Evolutionary conservation across 768 basidiomycete genomes (phyloP).

Genomic region (Amanita muscaria): DNA sequence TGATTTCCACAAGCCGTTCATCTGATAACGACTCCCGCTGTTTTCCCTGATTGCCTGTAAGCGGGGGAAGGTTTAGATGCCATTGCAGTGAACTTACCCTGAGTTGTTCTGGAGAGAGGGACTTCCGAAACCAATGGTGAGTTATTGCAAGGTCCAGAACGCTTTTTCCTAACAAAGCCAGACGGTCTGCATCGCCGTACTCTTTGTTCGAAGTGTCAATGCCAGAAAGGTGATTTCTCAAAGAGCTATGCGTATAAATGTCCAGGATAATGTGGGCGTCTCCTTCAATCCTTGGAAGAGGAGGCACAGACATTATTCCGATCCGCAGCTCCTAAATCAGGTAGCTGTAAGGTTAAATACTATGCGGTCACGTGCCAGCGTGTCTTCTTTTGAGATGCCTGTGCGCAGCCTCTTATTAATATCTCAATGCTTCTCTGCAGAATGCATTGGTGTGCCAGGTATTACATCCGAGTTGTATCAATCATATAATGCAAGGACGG

Average conservation of each 20-base stretch:
- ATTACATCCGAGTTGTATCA: constrained; percentile 6
- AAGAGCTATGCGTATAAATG: constrained; percentile 43
- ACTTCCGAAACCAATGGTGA: constrained; percentile 36
- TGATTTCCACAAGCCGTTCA: background rate
- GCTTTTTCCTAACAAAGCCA: constrained; percentile 47
- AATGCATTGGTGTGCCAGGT: constrained; percentile 75
- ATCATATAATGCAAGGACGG: too few species aligned
- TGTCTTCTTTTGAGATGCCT: too few species aligned
- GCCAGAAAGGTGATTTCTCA: constrained; percentile 17
- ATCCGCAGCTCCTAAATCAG: background rate
- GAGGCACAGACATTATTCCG: constrained; percentile 24
- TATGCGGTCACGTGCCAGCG: too few species aligned
- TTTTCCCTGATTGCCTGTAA: background rate
- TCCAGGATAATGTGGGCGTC: constrained; percentile 48
- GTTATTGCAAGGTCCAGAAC: constrained; percentile 46
- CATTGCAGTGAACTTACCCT: constrained; percentile 25
- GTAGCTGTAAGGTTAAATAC: too few species aligned
- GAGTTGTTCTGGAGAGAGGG: constrained; percentile 32
- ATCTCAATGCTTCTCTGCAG: constrained; percentile 70
- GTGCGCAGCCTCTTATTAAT: constrained; percentile 44
- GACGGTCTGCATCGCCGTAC: constrained; percentile 52
- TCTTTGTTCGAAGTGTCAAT: constrained; percentile 26
- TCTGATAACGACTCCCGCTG: constrained; percentile 6
- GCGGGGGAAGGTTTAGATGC: constrained; percentile 2
- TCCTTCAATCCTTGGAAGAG: constrained; percentile 48